A percentile compares a stretch with the other conserved stretches of the same genome.
phyloP scores from a whole-genome alignment of 768 basidiomycete genomes.

The Gelatoporia subvermispora region DNA sequence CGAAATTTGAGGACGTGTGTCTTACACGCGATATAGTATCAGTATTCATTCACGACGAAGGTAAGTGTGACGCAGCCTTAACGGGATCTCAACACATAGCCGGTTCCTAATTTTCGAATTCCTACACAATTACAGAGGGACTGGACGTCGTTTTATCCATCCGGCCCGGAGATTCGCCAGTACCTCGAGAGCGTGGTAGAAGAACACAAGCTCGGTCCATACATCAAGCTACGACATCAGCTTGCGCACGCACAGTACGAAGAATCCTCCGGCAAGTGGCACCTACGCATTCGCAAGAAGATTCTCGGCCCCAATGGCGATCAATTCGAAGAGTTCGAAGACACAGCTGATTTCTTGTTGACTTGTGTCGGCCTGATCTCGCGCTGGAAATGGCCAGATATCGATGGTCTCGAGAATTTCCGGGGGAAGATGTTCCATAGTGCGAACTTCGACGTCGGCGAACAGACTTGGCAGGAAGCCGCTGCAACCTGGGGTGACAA shows the following conservation, averaged over 20 bases:
- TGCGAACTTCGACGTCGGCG: constrained; percentile 47
- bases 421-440: constrained; percentile 55
- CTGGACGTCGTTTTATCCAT: constrained; percentile 58
- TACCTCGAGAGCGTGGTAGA: constrained; percentile 52
- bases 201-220: constrained; percentile 47
- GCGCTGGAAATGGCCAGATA: constrained; percentile 63
- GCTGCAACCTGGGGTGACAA: constrained; percentile 46
- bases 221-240: constrained; percentile 53
- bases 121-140: constrained; percentile 33
- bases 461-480: constrained; percentile 35
- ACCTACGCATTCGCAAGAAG: constrained; percentile 36
- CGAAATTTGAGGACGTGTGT: neutral
- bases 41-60: constrained; percentile 52
- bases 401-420: constrained; percentile 51
- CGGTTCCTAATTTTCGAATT: neutral
- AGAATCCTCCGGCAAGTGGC: constrained; percentile 53
- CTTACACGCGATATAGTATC: constrained; percentile 36
- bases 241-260: constrained; percentile 47
- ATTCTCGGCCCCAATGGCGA: neutral
- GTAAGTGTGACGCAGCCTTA: constrained; percentile 15
- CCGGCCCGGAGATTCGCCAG: constrained; percentile 51
- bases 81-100: constrained; percentile 1
- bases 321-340: constrained; percentile 34
- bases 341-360: constrained; percentile 51
- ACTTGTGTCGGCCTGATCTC: constrained; percentile 47